phyloP scores from a whole-genome alignment of 2,329 filamentous ascomycete genomes.

The Scleromitrula shiraiana region DNA sequence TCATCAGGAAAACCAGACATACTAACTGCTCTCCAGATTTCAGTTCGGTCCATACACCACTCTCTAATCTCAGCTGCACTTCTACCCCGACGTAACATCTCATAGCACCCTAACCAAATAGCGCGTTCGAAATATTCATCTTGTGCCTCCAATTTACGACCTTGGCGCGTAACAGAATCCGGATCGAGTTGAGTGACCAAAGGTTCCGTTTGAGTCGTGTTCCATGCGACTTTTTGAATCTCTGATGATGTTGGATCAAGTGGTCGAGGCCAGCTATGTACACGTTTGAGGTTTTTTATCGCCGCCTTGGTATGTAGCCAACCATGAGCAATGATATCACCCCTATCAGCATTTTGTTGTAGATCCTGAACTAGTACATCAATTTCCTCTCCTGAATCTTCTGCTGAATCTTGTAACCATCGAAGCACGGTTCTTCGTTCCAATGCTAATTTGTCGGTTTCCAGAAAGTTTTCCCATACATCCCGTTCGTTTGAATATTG shows the following conservation, averaged over 20 bases:
- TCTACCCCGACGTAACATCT: slow-evolving; percentile 81
- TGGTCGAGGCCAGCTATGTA: slow-evolving; percentile 58
- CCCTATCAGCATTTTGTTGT: slow-evolving; percentile 67
- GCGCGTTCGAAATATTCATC: slow-evolving; percentile 86
- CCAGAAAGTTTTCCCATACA: slow-evolving; percentile 66
- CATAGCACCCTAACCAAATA: slow-evolving; percentile 90
- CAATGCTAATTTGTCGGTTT: slow-evolving; percentile 62
- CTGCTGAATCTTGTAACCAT: slow-evolving; percentile 77
- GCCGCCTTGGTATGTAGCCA: slow-evolving; percentile 88
- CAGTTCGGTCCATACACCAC: slow-evolving; percentile 79
- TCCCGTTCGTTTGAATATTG: slow-evolving; percentile 52
- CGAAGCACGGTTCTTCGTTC: slow-evolving; percentile 75
- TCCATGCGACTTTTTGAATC: slow-evolving; percentile 48
- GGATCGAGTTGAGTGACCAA: slow-evolving; percentile 86
- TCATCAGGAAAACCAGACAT: slow-evolving; percentile 65
- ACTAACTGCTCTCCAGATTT: slow-evolving; percentile 81
- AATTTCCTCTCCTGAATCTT: slow-evolving; percentile 59
- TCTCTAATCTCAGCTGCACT: slow-evolving; percentile 66
- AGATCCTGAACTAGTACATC: slow-evolving; percentile 69
- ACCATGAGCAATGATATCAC: slow-evolving; percentile 76
- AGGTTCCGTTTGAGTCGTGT: slow-evolving; percentile 49
- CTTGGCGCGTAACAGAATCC: slow-evolving; percentile 77
- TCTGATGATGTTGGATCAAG: slow-evolving; percentile 55
- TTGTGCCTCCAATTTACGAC: slow-evolving; percentile 65
- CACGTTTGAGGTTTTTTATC: slow-evolving; percentile 82